Conservation (phyloP, 2,329 filamentous ascomycete genomes). For the Cordyceps cateniannulata region DNA sequence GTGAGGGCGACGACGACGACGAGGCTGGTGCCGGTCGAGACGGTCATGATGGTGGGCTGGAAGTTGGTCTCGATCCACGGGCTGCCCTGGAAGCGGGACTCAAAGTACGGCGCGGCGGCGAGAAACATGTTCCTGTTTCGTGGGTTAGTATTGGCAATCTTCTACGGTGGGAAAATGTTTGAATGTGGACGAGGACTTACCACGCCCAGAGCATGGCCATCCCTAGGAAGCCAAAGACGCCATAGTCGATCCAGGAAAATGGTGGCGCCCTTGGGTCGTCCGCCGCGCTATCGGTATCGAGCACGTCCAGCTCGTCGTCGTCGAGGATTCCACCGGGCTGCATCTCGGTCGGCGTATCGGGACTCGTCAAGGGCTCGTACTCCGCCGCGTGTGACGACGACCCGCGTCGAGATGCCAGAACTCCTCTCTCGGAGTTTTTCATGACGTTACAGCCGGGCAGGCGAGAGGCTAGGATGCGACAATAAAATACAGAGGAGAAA, state of each 20-base stretch:
- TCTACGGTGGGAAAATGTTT: background rate
- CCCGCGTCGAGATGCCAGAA: conserved; percentile 5
- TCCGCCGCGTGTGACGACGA: conserved; percentile 12
- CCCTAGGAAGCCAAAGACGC: conserved; percentile 76
- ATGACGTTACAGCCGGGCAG: background rate
- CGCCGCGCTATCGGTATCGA: background rate
- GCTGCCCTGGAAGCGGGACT: conserved; percentile 66
- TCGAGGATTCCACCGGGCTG: conserved; percentile 2
- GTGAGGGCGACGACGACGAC: conserved; percentile 68
- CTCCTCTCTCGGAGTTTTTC: conserved; percentile 6
- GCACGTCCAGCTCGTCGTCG: conserved; percentile 28
- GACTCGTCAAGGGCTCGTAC: conserved; percentile 11
- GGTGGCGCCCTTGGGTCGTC: conserved; percentile 22
- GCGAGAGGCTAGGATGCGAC: background rate
- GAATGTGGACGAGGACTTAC: conserved; percentile 42
- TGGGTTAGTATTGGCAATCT: background rate
- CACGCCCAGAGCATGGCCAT: conserved; percentile 97
- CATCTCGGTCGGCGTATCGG: conserved; percentile 9
- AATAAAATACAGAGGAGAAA: too few relatives aligned
- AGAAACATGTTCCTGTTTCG: conserved; percentile 88
- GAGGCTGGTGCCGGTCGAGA: conserved; percentile 80
- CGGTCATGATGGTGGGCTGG: conserved; percentile 81
- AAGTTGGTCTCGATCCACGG: conserved; percentile 73
- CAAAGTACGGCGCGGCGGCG: conserved; percentile 89
- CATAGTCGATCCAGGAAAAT: conserved; percentile 85